phyloP scores from a whole-genome alignment of 306 rosid species.

The Luffa aegyptiaca region DNA sequence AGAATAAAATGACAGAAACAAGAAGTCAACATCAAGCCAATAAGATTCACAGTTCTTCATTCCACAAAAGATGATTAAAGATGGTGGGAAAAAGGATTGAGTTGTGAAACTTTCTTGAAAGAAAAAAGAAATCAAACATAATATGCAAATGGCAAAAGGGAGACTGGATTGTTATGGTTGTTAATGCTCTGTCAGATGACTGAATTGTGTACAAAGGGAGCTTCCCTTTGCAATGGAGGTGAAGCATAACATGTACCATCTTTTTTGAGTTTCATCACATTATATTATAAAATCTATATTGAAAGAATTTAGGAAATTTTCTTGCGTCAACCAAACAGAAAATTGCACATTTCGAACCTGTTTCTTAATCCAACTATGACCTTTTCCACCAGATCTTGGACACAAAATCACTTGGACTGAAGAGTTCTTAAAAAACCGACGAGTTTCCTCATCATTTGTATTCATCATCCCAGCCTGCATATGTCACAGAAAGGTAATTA shows the following conservation, averaged over 20 bases:
- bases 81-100: background rate
- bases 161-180: background rate
- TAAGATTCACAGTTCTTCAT: background rate
- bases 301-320: background rate
- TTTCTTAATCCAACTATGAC: slow-evolving; percentile 53
- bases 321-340: background rate
- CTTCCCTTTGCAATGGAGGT: background rate
- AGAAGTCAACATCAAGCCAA: background rate
- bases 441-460: slow-evolving; percentile 72
- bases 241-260: background rate
- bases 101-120: background rate
- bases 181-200: background rate
- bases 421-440: slow-evolving; percentile 72
- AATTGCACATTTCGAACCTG: slow-evolving; percentile 26
- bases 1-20: background rate
- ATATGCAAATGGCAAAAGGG: background rate
- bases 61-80: background rate
- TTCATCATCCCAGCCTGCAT: slow-evolving; percentile 62
- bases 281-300: background rate
- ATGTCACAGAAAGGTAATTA: background rate
- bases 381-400: slow-evolving; percentile 67
- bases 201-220: background rate
- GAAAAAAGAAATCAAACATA: background rate
- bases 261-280: background rate
- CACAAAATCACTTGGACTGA: slow-evolving; percentile 71